Conservation (phyloP, 805 yeast genomes). For the Yamadazyma tumulicola region DNA sequence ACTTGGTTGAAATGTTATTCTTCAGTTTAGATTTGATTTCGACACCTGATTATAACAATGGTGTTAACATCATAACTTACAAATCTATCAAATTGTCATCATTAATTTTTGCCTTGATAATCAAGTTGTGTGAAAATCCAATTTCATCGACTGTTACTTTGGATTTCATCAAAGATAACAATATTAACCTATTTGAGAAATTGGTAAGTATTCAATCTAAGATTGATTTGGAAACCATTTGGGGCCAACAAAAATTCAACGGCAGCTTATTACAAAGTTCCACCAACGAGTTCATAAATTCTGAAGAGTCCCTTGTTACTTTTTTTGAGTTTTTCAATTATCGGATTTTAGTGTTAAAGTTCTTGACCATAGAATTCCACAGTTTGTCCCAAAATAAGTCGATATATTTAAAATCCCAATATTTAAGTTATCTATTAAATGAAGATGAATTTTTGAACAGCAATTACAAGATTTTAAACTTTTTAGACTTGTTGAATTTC, state of each 20-base stretch:
- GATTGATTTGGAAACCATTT: slow-evolving; percentile 50
- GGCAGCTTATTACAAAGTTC: slow-evolving; percentile 26
- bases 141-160: slow-evolving; percentile 51
- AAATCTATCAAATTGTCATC: slow-evolving; percentile 60
- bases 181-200: slow-evolving; percentile 43
- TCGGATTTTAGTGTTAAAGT: slow-evolving; percentile 59
- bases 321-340: slow-evolving; percentile 58
- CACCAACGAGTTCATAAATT: slow-evolving; percentile 31
- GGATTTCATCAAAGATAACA: slow-evolving; percentile 46
- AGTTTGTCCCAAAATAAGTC: slow-evolving; percentile 42
- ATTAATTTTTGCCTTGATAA: slow-evolving; percentile 55
- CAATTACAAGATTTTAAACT: slow-evolving; percentile 63
- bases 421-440: slow-evolving; percentile 52
- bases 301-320: slow-evolving; percentile 43
- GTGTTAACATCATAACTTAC: slow-evolving; percentile 39
- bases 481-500: slow-evolving; percentile 68
- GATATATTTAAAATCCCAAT: slow-evolving; percentile 48
- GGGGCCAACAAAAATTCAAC: slow-evolving; percentile 48
- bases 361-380: slow-evolving; percentile 72
- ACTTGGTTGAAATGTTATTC: slow-evolving; percentile 49
- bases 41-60: slow-evolving; percentile 31
- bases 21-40: slow-evolving; percentile 43
- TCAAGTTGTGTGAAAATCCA: slow-evolving; percentile 57
- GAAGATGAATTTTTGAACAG: slow-evolving; percentile 49
- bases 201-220: slow-evolving; percentile 52